phyloP scores from a whole-genome alignment of 2,329 filamentous ascomycete genomes.

The Arthrocladium fulminans region DNA sequence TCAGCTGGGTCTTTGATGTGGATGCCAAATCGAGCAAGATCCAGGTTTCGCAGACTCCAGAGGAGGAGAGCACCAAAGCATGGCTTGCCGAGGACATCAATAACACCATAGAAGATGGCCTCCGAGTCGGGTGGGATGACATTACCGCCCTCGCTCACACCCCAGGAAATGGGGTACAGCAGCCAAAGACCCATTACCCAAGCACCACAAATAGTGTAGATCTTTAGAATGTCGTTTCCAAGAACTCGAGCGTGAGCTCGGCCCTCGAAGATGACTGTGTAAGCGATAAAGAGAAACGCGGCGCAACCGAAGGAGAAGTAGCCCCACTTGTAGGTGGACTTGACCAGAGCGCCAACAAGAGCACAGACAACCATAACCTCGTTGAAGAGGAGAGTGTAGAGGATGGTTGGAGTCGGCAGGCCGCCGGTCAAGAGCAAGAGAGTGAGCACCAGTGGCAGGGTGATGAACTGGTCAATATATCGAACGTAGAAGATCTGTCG shows the following conservation, averaged over 20 bases:
- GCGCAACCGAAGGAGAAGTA: slow-evolving; percentile 52
- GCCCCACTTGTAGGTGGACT: slow-evolving; percentile 50
- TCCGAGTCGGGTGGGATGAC: slow-evolving; percentile 58
- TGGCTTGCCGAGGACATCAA: slow-evolving; percentile 53
- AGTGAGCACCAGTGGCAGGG: slow-evolving; percentile 54
- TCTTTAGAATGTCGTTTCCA: slow-evolving; percentile 45
- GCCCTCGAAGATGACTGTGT: slow-evolving; percentile 49
- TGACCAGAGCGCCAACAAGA: slow-evolving; percentile 56
- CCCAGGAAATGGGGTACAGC: slow-evolving; percentile 58
- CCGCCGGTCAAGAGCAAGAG: slow-evolving; percentile 57
- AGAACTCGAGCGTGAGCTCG: slow-evolving; percentile 48
- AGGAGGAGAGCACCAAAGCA: slow-evolving; percentile 54
- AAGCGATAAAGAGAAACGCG: slow-evolving; percentile 53
- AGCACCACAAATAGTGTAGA: slow-evolving; percentile 49
- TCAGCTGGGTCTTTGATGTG: slow-evolving; percentile 16
- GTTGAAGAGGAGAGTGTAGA: slow-evolving; percentile 54
- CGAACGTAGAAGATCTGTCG: slow-evolving; percentile 60
- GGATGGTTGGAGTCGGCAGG: slow-evolving; percentile 55
- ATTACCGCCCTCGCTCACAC: slow-evolving; percentile 55
- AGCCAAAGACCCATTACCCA: slow-evolving; percentile 56
- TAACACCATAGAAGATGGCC: slow-evolving; percentile 58
- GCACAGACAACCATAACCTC: slow-evolving; percentile 60
- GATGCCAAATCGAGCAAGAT: slow-evolving; percentile 41
- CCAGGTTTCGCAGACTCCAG: slow-evolving; percentile 55
- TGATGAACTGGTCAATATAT: slow-evolving; percentile 57